phyloP scores from a whole-genome alignment of 352 stramenopile species.

The Achlya hypogyna region DNA sequence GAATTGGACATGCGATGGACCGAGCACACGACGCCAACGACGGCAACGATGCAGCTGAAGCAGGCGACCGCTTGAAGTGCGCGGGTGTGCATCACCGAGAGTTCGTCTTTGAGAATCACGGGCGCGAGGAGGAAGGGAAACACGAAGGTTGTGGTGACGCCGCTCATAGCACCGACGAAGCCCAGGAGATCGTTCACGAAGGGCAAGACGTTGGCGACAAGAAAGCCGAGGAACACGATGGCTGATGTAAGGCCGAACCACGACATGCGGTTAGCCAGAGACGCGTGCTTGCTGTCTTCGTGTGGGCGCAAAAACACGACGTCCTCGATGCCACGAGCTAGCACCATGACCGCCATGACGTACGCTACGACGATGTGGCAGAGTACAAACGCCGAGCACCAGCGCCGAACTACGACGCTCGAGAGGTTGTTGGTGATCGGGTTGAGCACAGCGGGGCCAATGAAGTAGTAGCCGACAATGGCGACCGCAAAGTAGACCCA shows the following conservation, averaged over 20 bases:
- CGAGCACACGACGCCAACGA: slow-evolving; percentile 6
- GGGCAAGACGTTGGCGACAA: slow-evolving; percentile 13
- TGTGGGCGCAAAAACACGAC: background rate
- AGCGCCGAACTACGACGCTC: background rate
- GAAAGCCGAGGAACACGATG: slow-evolving; percentile 9
- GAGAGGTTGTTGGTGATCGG: slow-evolving; percentile 18
- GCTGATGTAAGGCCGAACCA: slow-evolving; percentile 3
- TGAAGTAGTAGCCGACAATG: background rate
- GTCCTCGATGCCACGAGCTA: background rate
- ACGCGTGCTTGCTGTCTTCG: slow-evolving; percentile 3
- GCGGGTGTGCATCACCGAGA: background rate
- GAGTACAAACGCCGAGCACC: slow-evolving; percentile 12
- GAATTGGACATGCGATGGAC: slow-evolving; percentile 19
- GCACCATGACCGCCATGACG: slow-evolving; percentile 20
- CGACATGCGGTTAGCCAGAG: background rate
- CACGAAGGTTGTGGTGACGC: slow-evolving; percentile 17
- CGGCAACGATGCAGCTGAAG: background rate
- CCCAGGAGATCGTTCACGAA: slow-evolving; percentile 19
- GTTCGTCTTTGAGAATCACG: slow-evolving; percentile 8
- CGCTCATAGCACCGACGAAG: slow-evolving; percentile 19
- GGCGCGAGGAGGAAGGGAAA: slow-evolving; percentile 17
- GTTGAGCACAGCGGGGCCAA: slow-evolving; percentile 1
- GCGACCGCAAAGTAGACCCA: slow-evolving; percentile 7
- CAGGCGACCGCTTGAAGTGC: background rate
- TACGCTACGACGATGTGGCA: slow-evolving; percentile 19